phyloP scores from a whole-genome alignment of 2,329 filamentous ascomycete genomes.

The Davidsoniella eucalypti region DNA sequence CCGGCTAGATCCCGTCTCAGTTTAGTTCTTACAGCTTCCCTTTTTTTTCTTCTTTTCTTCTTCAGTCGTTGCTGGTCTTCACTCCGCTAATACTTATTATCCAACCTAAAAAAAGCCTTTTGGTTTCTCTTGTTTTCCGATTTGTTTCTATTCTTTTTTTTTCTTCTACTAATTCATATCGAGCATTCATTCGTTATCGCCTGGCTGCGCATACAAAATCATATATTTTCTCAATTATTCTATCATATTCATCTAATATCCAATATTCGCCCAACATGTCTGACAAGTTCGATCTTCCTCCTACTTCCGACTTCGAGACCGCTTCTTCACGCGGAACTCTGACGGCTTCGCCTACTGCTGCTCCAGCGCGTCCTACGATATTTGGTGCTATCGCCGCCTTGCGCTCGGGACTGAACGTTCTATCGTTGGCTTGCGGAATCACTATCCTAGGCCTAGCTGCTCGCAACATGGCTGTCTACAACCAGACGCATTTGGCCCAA shows the following conservation, averaged over 20 bases:
- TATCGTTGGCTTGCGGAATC: constrained; percentile 35
- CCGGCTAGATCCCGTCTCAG: neutral
- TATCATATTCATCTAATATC: neutral
- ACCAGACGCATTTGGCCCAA: constrained; percentile 31
- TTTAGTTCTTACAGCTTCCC: constrained; percentile 3
- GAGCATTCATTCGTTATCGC: too few relatives aligned
- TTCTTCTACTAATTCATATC: neutral
- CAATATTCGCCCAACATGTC: constrained; percentile 7
- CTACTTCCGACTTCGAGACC: constrained; percentile 32
- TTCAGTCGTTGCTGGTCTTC: constrained; percentile 3
- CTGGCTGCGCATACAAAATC: too few relatives aligned
- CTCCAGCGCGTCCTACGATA: constrained; percentile 19
- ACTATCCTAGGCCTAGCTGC: constrained; percentile 37
- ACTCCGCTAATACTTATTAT: neutral
- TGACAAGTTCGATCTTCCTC: constrained; percentile 24
- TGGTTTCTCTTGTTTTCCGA: constrained; percentile 4
- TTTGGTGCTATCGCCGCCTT: constrained; percentile 26
- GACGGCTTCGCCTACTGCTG: constrained; percentile 10
- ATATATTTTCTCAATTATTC: neutral
- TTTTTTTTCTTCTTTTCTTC: neutral
- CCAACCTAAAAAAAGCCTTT: neutral
- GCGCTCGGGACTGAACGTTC: constrained; percentile 29
- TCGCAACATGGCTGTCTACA: constrained; percentile 38
- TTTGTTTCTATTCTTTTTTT: neutral
- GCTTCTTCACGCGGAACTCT: constrained; percentile 25